These are phyloP conservation scores for Starmera pachycereana DNA, from an alignment of 805 yeast genomes.

Conservation along the genomic window DNA sequence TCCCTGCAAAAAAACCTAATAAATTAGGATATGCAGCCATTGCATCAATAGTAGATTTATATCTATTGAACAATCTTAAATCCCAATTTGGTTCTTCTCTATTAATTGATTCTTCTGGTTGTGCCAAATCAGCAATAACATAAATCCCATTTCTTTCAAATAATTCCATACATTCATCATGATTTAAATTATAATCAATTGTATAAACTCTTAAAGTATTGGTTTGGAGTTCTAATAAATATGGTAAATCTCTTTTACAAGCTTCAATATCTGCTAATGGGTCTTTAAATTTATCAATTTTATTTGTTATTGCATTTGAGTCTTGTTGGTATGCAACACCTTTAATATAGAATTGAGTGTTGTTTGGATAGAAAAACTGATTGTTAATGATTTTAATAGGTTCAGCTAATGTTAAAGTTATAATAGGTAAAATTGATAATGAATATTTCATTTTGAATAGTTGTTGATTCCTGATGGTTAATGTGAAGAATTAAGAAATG, in stretches of 20 bases:
- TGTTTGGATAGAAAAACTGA: slow-evolving; percentile 58
- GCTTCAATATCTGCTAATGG: slow-evolving; percentile 54
- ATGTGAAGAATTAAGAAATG: too few species aligned
- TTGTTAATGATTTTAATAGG: slow-evolving; percentile 16
- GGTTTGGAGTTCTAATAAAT: slow-evolving; percentile 47
- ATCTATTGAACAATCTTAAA: slow-evolving; percentile 54
- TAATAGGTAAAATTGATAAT: too few species aligned
- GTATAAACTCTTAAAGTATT: slow-evolving; percentile 74
- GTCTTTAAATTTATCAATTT: slow-evolving; percentile 34
- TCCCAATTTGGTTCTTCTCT: slow-evolving; percentile 66
- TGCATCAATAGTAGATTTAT: slow-evolving; percentile 65
- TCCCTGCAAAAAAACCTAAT: slow-evolving; percentile 86
- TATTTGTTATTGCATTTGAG: slow-evolving; percentile 31
- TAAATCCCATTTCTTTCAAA: slow-evolving; percentile 76
- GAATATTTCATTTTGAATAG: too few species aligned
- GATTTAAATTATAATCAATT: slow-evolving; percentile 54
- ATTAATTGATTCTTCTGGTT: slow-evolving; percentile 62
- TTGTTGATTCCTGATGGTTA: too few species aligned
- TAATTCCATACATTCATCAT: slow-evolving; percentile 58
- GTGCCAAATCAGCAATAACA: slow-evolving; percentile 72
- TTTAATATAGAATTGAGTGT: slow-evolving; percentile 62
- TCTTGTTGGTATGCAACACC: slow-evolving; percentile 73
- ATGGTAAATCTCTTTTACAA: slow-evolving; percentile 67
- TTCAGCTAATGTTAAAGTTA: too few species aligned
- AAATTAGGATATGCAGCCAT: slow-evolving; percentile 64